Base-by-base conservation (phyloP, 805 yeast genomes). In the Diddensiella caesifluorescens region DNA sequence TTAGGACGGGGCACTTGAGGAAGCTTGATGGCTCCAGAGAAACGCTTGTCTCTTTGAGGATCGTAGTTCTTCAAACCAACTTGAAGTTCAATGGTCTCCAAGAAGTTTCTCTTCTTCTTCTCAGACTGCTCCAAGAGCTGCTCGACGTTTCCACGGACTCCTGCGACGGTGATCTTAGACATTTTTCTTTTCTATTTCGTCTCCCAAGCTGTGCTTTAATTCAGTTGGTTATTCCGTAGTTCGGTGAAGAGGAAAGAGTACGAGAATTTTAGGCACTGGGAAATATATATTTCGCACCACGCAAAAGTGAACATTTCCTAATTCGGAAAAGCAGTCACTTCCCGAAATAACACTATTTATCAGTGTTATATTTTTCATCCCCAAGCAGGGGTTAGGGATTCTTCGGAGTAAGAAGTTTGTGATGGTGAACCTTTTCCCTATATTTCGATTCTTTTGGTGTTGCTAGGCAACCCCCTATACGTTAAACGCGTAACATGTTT, bases 31-130 rank as follows among this genome's bases (percentile, higher is more conserved):
- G 97, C 68, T 78, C 99, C 99, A 71, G 97, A 90, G 97, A 92
- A 92, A 88, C 99, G 97, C 89, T 92, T 92, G 77, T 92, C 99
- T 86, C 98, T 89, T 80, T 92, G 98, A 70, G 99, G 97, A 73
- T 92, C 99, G 77, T 92, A 92, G 95, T 92, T 92, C 89, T 92
- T 92, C 65, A 92, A 82, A 74, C 98, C 98, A 68, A 92, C 95
- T 79, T 92, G 98, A 70, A 92, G 80, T 79, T 92, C 99, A 66
- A 92, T 89, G 73, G 99, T 90, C 83, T 92, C 99, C 75, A 90
- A 84, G 79, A 92, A 92, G 95, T 92, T 92, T 83, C 99, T 89
- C 96, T 92, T 90, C 86, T 92, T 90, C 86, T 92, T 92, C 74
- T 84, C 92, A 70, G 69, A 79, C 81, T 70, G 79, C 68, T 80